Conservation (phyloP, 805 yeast species). For the Yarrowia sp. region DNA sequence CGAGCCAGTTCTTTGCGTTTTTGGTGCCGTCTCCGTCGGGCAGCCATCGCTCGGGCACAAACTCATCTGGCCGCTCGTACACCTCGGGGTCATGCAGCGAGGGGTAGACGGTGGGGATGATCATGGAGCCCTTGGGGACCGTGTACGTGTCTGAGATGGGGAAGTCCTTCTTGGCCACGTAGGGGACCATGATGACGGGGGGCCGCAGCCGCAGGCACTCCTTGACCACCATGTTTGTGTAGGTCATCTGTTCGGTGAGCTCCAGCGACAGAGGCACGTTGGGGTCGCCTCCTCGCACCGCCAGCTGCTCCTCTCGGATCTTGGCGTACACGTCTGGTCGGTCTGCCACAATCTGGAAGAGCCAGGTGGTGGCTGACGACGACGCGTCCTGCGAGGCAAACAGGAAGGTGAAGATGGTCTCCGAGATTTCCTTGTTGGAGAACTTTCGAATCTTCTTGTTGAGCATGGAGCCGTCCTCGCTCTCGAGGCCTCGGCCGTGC, state of each 20-base stretch:
- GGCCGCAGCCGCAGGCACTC: constrained; percentile 94
- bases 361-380: constrained; percentile 95
- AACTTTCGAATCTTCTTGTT: constrained; percentile 68
- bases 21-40: constrained; percentile 67
- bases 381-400: constrained; percentile 99
- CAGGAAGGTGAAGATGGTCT: constrained; percentile 92
- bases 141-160: constrained; percentile 80
- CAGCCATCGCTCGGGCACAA: constrained; percentile 93
- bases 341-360: constrained; percentile 93
- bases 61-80: constrained; percentile 89
- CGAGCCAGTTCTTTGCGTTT: constrained; percentile 89
- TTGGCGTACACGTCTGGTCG: constrained; percentile 85
- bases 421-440: constrained; percentile 86
- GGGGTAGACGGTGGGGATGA: constrained; percentile 93
- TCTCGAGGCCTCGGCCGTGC: constrained; percentile 50
- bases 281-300: constrained; percentile 76
- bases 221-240: constrained; percentile 85
- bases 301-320: constrained; percentile 87
- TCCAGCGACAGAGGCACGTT: constrained; percentile 58
- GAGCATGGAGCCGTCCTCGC: constrained; percentile 46
- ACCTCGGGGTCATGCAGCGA: constrained; percentile 97
- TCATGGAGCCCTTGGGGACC: constrained; percentile 96
- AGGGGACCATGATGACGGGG: constrained; percentile 97
- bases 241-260: constrained; percentile 78
- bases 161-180: constrained; percentile 81